phyloP scores from a whole-genome alignment of 2,329 filamentous ascomycete genomes.

The Penicillium fuscoglaucum region DNA sequence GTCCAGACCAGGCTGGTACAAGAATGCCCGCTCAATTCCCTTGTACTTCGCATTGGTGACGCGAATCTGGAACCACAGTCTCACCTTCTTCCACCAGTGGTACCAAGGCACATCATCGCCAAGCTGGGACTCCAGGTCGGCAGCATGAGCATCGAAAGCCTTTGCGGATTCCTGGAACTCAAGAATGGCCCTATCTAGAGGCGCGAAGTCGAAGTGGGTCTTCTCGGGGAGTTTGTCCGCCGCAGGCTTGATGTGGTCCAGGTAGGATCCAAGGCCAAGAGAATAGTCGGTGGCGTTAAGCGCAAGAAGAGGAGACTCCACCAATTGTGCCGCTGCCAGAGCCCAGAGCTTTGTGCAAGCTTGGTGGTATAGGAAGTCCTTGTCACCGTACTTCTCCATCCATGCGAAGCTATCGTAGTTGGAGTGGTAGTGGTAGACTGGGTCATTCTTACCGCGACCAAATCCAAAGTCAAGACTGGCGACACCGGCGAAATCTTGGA shows the following conservation, averaged over 20 bases:
- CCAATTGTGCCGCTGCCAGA: conserved; percentile 61
- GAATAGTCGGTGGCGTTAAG: conserved; percentile 68
- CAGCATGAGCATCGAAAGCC: conserved; percentile 54
- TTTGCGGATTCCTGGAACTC: conserved; percentile 51
- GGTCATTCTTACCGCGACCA: conserved; percentile 42
- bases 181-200: conserved; percentile 52
- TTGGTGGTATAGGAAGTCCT: conserved; percentile 59
- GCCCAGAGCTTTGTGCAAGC: conserved; percentile 67
- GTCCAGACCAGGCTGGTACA: conserved; percentile 75
- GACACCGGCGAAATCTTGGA: conserved; percentile 70
- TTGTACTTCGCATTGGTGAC: conserved; percentile 80
- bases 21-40: conserved; percentile 74
- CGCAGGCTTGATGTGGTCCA: conserved; percentile 35
- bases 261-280: conserved; percentile 51
- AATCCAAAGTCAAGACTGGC: conserved; percentile 67
- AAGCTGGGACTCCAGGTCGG: conserved; percentile 50
- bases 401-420: conserved; percentile 84
- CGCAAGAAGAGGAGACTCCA: conserved; percentile 62
- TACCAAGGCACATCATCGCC: conserved; percentile 70
- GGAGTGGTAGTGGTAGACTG: conserved; percentile 72
- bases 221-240: conserved; percentile 28
- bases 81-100: conserved; percentile 68
- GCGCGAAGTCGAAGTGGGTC: conserved; percentile 42
- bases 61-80: conserved; percentile 63
- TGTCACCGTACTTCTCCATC: conserved; percentile 78